These are phyloP conservation scores for Paramarasmius palmivorus DNA, from an alignment of 1,284 basidiomycete genomes.

Conservation along the genomic window DNA sequence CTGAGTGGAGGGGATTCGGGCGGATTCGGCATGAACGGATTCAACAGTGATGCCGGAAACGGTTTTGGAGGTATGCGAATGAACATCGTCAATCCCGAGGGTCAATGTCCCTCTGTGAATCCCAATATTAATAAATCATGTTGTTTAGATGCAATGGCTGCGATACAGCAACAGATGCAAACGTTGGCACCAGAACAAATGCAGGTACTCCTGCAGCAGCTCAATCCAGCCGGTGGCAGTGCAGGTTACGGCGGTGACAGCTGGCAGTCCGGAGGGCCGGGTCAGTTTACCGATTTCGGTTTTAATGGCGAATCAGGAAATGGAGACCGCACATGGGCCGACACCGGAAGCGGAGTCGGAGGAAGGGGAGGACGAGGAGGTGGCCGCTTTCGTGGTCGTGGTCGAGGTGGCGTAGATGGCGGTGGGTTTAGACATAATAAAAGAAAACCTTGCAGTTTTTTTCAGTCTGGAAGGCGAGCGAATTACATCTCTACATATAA, in stretches of 20 bases:
- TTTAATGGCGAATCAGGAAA: neutral
- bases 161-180: conserved; percentile 36
- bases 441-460: conserved; percentile 85
- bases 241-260: conserved; percentile 1
- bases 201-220: conserved; percentile 61
- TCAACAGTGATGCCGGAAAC: neutral
- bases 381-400: conserved; percentile 53
- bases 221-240: conserved; percentile 23
- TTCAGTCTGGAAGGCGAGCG: conserved; percentile 86
- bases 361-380: conserved; percentile 38
- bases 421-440: conserved; percentile 70
- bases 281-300: conserved; percentile 5
- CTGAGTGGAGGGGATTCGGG: neutral
- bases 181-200: conserved; percentile 58
- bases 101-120: conserved; percentile 12
- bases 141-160: conserved; percentile 36
- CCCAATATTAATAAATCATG: conserved; percentile 28
- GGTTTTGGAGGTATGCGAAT: conserved; percentile 16
- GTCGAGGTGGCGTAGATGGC: conserved; percentile 45
- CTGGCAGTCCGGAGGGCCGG: conserved; percentile 1
- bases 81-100: conserved; percentile 4
- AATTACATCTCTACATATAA: conserved; percentile 36
- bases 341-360: conserved; percentile 16
- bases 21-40: conserved; percentile 1
- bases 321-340: conserved; percentile 2